Conservation (phyloP, 176 grass and related monocot species). For the Oryza coarctata region DNA sequence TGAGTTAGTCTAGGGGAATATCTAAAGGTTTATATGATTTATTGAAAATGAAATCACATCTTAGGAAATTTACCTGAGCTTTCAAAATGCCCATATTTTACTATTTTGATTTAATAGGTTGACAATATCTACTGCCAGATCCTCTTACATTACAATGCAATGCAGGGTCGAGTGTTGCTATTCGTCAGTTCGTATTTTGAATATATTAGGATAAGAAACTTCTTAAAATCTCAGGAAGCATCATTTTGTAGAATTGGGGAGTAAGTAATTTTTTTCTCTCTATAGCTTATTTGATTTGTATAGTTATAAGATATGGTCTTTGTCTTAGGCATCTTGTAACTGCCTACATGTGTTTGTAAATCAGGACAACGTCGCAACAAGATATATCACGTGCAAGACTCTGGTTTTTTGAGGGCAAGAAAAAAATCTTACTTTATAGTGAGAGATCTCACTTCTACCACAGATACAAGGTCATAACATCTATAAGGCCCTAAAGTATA, state of each 20-base stretch:
- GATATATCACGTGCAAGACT: conserved; percentile 90
- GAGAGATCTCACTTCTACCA: conserved; percentile 99
- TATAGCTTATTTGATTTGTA: conserved; percentile 8
- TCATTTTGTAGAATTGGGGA: conserved; percentile 93
- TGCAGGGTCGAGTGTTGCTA: conserved; percentile 79
- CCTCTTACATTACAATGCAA: conserved; percentile 27
- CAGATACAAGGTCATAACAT: conserved; percentile 74
- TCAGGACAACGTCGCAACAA: conserved; percentile 70
- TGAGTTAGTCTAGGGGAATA: too few species aligned
- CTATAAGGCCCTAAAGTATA: background rate
- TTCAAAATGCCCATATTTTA: conserved; percentile 3
- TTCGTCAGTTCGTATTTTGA: conserved; percentile 90
- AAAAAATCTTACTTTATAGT: conserved; percentile 93
- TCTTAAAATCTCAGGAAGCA: conserved; percentile 75
- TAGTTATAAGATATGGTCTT: background rate
- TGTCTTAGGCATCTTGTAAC: conserved; percentile 28
- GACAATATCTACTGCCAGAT: conserved; percentile 21
- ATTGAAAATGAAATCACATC: background rate
- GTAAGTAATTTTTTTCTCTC: conserved; percentile 48
- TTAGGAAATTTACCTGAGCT: background rate
- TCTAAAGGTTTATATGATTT: background rate
- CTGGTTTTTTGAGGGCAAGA: conserved; percentile 94
- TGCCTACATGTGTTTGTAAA: conserved; percentile 14
- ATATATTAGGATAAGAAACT: conserved; percentile 76
- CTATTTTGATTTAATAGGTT: conserved; percentile 24